Base-by-base conservation (phyloP, 805 yeast genomes). In the Schwanniomyces sp. region DNA sequence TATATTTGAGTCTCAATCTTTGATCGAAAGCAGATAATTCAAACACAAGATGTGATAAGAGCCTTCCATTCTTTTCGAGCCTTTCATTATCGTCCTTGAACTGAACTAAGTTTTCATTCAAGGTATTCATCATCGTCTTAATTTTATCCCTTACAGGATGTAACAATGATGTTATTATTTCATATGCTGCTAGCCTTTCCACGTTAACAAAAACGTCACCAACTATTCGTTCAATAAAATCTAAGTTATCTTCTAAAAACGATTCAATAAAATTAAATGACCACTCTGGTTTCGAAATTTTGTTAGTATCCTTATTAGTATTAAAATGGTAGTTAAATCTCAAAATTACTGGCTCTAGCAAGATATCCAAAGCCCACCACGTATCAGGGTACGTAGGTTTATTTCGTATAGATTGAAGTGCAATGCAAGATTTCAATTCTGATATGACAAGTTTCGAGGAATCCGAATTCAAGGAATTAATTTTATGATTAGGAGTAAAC, bases 271-370 rank as follows among this genome's bases (percentile, higher is more conserved):
- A 85, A 14, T 69, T 63, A 49, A 85, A 74, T 3, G 83, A 78
- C 85, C 89, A 86, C 58, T 86, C 91, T 1, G 92, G 91, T 56
- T 82, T 82, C 48, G 84, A 83, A 24, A 80, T 57, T 40, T 81
- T 76, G 55, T 84, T 85, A 0, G 91, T 86, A 29, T 83, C 86
- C 34, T 63, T 69, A 26, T 74, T 66, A 4, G 78, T 69, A 42
- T 78, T 77, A 57, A 86, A 86, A 58, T 87, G 89, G 64, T 67
- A 86, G 36, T 72, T 66, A 57, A 87, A 81, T 37, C 87, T 72
- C 10, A 72, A 53, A 7, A 67, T 65, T 26, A 84, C 69, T 1
- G 80, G 78, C 24, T 64, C 61, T 2, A 79, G 60, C 27, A 86
- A 60, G 0, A 69, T 59, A 37, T 72, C 75, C 36, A 84, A 64